Conservation (phyloP, 768 basidiomycete species). For the Boletus fagicola region DNA sequence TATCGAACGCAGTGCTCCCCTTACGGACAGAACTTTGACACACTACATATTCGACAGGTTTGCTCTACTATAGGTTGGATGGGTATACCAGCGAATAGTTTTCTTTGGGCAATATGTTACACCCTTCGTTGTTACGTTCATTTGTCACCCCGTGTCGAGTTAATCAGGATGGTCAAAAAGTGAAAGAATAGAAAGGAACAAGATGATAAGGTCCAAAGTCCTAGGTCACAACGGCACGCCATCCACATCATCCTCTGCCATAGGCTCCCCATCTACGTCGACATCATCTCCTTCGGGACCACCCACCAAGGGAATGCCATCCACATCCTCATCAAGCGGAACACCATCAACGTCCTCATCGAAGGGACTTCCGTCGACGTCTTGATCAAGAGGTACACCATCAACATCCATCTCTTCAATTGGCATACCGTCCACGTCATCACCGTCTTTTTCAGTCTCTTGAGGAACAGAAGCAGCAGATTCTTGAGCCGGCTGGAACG, state of each 20-base stretch:
- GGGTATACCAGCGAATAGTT: not conserved
- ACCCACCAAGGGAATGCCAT: conserved; percentile 37
- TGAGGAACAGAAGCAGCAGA: conserved; percentile 23
- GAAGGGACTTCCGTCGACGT: conserved; percentile 40
- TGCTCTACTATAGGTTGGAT: not conserved
- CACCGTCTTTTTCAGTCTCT: conserved; percentile 39
- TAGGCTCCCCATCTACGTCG: conserved; percentile 30
- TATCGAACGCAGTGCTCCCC: conserved; percentile 17
- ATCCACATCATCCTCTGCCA: conserved; percentile 37
- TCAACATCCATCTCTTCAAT: conserved; percentile 51
- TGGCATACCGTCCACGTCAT: conserved; percentile 53
- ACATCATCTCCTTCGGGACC: conserved; percentile 18
- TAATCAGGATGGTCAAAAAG: not conserved
- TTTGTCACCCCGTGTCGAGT: not conserved
- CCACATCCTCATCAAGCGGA: conserved; percentile 35
- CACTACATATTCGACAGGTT: not conserved
- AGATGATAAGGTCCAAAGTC: not conserved
- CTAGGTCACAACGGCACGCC: conserved; percentile 37
- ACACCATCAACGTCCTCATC: conserved; percentile 26
- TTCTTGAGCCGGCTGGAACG: conserved; percentile 69
- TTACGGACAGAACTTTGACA: conserved; percentile 29
- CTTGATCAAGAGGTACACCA: conserved; percentile 43
- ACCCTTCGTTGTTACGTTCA: not conserved
- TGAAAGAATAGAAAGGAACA: not conserved
- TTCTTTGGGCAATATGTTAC: not conserved